Conservation (phyloP, 306 rosid species). For the Quercus dentata region DNA sequence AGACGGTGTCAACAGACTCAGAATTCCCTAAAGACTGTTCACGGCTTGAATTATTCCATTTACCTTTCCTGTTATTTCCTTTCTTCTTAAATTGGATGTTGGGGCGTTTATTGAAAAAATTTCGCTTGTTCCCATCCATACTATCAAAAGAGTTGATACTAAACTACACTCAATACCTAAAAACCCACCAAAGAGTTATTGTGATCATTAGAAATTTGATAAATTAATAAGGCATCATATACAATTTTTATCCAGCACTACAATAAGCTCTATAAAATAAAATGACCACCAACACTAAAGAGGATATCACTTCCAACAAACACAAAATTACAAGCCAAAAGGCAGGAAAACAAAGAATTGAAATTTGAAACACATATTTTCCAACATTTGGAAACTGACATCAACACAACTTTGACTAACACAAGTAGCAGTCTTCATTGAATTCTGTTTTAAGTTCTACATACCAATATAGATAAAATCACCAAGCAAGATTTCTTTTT, state of each 20-base stretch:
- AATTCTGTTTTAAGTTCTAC: background rate
- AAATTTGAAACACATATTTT: background rate
- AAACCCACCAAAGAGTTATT: background rate
- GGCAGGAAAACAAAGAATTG: background rate
- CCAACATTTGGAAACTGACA: background rate
- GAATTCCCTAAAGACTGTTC: conserved; percentile 19
- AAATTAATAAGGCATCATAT: background rate
- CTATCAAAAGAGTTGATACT: background rate
- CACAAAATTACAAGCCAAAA: background rate
- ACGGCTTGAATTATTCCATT: conserved; percentile 10
- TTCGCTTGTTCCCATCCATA: conserved; percentile 30
- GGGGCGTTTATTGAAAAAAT: conserved; percentile 11
- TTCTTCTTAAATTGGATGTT: conserved; percentile 21
- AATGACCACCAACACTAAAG: background rate
- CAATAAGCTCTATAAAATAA: background rate
- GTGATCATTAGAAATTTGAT: background rate
- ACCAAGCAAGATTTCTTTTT: too few species aligned
- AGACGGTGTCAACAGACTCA: conserved; percentile 23
- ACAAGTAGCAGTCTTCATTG: background rate
- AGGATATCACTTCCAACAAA: background rate
- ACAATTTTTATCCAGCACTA: background rate
- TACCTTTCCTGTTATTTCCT: conserved; percentile 19
- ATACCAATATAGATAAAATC: background rate
- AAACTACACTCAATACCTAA: background rate
- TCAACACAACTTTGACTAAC: background rate